A percentile compares a stretch with the other conserved stretches of the same genome.
phyloP scores from a whole-genome alignment of 495 filamentous ascomycete species.

The Xylaria scruposa region DNA sequence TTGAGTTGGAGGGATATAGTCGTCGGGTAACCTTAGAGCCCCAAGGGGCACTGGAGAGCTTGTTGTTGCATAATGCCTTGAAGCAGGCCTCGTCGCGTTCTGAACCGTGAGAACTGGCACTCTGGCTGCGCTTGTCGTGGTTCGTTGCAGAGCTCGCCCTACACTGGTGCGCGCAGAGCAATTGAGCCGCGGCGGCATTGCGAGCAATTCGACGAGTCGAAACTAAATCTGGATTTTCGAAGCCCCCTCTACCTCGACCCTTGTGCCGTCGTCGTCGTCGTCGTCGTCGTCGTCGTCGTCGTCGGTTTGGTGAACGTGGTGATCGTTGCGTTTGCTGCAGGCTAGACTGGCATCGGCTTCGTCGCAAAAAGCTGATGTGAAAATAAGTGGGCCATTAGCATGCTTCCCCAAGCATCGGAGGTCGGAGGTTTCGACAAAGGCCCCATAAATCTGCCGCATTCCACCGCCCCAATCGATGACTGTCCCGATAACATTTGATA shows the following conservation, averaged over 20 bases:
- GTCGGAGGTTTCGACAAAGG: not conserved
- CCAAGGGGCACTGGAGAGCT: constrained; percentile 53
- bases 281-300: not conserved
- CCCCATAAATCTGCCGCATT: not conserved
- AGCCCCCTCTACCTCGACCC: constrained; percentile 10
- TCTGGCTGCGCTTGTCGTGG: constrained; percentile 24
- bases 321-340: not conserved
- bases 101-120: constrained; percentile 27
- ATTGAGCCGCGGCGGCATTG: constrained; percentile 37
- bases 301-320: not conserved
- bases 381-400: constrained; percentile 16
- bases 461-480: constrained; percentile 20
- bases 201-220: not conserved
- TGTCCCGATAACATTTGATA: not conserved
- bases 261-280: not conserved
- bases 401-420: constrained; percentile 9
- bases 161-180: constrained; percentile 36
- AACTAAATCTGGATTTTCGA: not conserved
- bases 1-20: constrained; percentile 72
- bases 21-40: constrained; percentile 57
- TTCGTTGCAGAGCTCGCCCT: constrained; percentile 33
- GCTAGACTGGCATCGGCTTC: not conserved
- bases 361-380: constrained; percentile 20
- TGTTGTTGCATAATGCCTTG: constrained; percentile 47
- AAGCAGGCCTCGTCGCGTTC: constrained; percentile 28